phyloP scores from a whole-genome alignment of 352 stramenopile genomes.

The Globisporangium canariense region DNA sequence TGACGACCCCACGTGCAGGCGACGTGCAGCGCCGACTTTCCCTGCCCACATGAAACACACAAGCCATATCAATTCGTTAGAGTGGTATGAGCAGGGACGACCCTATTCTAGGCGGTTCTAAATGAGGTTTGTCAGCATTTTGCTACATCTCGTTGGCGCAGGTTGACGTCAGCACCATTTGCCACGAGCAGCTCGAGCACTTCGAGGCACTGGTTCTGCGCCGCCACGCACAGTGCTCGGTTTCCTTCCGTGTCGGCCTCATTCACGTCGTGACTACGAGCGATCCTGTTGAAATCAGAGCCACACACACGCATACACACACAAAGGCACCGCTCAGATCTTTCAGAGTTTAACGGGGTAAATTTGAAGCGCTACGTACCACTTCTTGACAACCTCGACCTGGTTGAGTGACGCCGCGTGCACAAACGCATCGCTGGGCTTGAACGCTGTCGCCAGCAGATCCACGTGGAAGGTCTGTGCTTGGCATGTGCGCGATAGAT shows the following conservation, averaged over 20 bases:
- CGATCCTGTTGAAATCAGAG: conserved; percentile 34
- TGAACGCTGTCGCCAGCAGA: conserved; percentile 28
- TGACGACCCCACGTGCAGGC: conserved; percentile 54
- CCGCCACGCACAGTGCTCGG: conserved; percentile 43
- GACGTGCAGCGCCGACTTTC: conserved; percentile 46
- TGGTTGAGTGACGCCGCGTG: conserved; percentile 68
- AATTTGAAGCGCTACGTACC: conserved; percentile 17
- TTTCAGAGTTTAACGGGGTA: too few species aligned
- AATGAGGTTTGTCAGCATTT: background rate
- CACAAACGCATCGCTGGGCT: conserved; percentile 55
- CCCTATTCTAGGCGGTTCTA: background rate
- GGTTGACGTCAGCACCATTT: conserved; percentile 36
- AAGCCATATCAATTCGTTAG: background rate
- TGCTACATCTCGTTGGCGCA: conserved; percentile 37
- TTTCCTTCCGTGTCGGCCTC: conserved; percentile 46
- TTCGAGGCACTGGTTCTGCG: conserved; percentile 58
- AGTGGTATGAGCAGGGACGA: background rate
- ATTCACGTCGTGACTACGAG: conserved; percentile 41
- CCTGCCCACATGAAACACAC: conserved; percentile 19
- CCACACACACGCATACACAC: background rate
- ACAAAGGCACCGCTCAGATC: background rate
- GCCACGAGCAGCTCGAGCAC: conserved; percentile 51
- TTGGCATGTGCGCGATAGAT: too few species aligned
- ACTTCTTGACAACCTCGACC: conserved; percentile 52
- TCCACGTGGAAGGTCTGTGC: conserved; percentile 39